Evolutionary conservation across 352 stramenopile genomes (phyloP).

Genomic region (Globisporangium cystogenes): DNA sequence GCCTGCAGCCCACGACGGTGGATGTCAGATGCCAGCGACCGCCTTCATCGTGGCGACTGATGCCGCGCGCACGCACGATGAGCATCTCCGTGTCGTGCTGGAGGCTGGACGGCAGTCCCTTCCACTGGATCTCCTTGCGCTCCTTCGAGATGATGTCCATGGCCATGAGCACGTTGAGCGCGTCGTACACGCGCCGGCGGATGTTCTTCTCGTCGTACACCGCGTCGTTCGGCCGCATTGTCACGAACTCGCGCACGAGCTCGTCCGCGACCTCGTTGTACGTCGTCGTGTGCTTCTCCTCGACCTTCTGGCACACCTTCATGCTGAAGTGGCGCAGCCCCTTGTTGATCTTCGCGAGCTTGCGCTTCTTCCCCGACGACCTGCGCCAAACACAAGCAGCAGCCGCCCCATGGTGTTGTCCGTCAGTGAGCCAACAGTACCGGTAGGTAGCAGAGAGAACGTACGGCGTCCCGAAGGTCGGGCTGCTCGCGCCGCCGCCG

Average conservation of each 20-base stretch:
- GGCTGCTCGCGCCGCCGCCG: conserved; percentile 23
- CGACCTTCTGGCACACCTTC: conserved; percentile 96
- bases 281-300: conserved; percentile 93
- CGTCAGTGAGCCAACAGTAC: neutral
- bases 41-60: no score
- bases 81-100: conserved; percentile 87
- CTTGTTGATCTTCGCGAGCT: conserved; percentile 88
- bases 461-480: conserved; percentile 58
- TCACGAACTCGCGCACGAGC: conserved; percentile 87
- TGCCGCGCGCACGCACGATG: conserved; percentile 34
- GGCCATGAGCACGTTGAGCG: conserved; percentile 97
- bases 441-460: no score
- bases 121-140: conserved; percentile 91
- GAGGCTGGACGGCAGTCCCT: conserved; percentile 70
- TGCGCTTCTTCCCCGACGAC: conserved; percentile 66
- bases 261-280: conserved; percentile 96
- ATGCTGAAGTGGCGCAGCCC: conserved; percentile 93
- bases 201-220: conserved; percentile 96
- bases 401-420: no score
- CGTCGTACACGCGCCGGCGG: conserved; percentile 94
- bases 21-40: no score
- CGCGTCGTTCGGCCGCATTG: conserved; percentile 75
- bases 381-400: no score
- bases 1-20: conserved; percentile 33
- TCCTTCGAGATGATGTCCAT: conserved; percentile 99